A percentile compares a stretch with the other conserved stretches of the same genome.
These are phyloP conservation scores for Grosmannia serpens DNA, from an alignment of 2,329 filamentous ascomycete species.

Conservation along the genomic window DNA sequence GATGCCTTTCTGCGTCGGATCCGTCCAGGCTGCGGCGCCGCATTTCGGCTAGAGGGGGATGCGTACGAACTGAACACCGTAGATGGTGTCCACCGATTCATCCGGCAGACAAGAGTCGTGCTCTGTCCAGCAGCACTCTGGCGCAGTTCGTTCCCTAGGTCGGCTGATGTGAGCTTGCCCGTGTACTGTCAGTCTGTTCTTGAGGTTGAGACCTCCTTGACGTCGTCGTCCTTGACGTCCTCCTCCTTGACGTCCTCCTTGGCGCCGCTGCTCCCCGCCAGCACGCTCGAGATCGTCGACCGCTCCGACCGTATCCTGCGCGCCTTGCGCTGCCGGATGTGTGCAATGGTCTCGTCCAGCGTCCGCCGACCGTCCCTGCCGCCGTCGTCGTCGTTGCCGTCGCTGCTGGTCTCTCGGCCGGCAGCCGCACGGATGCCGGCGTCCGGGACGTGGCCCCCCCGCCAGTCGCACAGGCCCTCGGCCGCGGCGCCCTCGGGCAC, in stretches of 20 bases:
- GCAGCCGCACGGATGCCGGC: not conserved
- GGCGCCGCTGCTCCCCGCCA: not conserved
- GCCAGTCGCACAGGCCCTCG: slow-evolving; percentile 33
- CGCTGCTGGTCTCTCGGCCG: slow-evolving; percentile 8
- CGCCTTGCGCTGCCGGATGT: slow-evolving; percentile 5
- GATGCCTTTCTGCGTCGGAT: too few species aligned
- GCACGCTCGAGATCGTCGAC: not conserved
- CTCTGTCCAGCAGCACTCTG: too few species aligned
- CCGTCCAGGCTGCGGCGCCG: too few species aligned
- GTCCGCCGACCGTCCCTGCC: not conserved
- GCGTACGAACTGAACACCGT: too few species aligned
- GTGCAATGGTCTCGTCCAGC: not conserved
- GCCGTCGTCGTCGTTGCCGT: slow-evolving; percentile 4
- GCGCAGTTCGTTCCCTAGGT: too few species aligned
- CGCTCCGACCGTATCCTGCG: not conserved
- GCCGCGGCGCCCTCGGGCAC: slow-evolving; percentile 27
- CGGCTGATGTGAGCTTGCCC: too few species aligned
- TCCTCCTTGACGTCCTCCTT: not conserved
- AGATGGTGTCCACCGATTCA: too few species aligned
- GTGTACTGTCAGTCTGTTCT: too few species aligned
- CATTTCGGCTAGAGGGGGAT: too few species aligned
- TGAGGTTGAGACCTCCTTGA: too few species aligned
- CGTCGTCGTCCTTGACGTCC: too few species aligned
- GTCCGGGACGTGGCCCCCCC: slow-evolving; percentile 6
- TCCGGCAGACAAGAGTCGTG: too few species aligned